Conservation (phyloP, 1,284 basidiomycete species). For the Sphaerobolus stellatus region DNA sequence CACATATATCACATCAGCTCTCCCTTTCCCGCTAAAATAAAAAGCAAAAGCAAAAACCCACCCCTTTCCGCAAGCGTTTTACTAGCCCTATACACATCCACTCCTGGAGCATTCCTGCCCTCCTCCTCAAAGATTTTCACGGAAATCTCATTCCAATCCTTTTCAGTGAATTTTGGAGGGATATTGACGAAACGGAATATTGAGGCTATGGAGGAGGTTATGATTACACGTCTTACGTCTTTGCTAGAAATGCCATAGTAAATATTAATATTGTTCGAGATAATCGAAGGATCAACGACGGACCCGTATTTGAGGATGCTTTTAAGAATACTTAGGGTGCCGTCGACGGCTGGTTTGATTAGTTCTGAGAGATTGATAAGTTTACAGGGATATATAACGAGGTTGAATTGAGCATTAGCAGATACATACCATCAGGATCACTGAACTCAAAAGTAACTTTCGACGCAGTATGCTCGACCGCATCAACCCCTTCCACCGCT, state of each 20-base stretch:
- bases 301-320: constrained; percentile 37
- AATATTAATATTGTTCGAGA: neutral
- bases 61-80: constrained; percentile 73
- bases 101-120: constrained; percentile 4
- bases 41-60: constrained; percentile 17
- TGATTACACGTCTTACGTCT: too few species aligned
- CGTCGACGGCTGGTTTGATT: constrained; percentile 42
- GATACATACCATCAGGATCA: constrained; percentile 15
- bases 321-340: constrained; percentile 41
- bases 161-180: neutral
- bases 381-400: neutral
- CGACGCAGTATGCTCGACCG: constrained; percentile 29
- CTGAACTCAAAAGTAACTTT: constrained; percentile 21
- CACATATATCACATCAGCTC: too few species aligned
- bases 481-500: constrained; percentile 31
- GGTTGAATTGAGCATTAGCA: neutral
- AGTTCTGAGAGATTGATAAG: constrained; percentile 26
- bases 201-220: too few species aligned
- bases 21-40: too few species aligned
- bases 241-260: neutral
- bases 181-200: too few species aligned
- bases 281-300: constrained; percentile 2
- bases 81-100: constrained; percentile 53
- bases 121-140: neutral
- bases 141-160: neutral